Evolutionary conservation across 108 stramenopile genomes (phyloP).

Genomic region (Asterionellopsis glacialis): DNA sequence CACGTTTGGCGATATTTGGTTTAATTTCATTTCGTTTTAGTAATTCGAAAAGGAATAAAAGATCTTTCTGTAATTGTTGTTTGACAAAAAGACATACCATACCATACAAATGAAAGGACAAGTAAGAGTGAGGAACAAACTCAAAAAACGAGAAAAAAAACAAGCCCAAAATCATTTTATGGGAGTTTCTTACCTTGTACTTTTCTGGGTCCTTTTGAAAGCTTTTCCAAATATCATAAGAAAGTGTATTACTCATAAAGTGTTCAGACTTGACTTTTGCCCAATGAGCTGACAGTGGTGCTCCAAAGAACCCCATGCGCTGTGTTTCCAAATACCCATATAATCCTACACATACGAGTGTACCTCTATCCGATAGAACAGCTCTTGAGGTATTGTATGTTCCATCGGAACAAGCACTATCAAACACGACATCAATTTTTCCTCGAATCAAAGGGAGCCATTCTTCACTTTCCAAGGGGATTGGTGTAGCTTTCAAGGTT

Average conservation of each 20-base stretch:
- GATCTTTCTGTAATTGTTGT: constrained; percentile 30
- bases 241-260: constrained; percentile 40
- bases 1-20: constrained; percentile 52
- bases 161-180: not conserved
- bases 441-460: constrained; percentile 46
- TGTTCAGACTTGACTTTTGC: constrained; percentile 39
- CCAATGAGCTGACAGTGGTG: constrained; percentile 37
- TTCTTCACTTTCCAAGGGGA: constrained; percentile 31
- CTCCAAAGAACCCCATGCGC: constrained; percentile 31
- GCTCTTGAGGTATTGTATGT: constrained; percentile 29
- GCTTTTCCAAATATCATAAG: constrained; percentile 36
- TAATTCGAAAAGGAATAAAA: constrained; percentile 49
- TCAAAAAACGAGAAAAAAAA: not conserved
- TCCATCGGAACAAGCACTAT: constrained; percentile 46
- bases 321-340: constrained; percentile 25
- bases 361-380: constrained; percentile 40
- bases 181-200: constrained; percentile 20
- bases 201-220: constrained; percentile 31
- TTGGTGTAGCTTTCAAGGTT: constrained; percentile 42
- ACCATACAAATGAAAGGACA: not conserved
- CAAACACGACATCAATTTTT: constrained; percentile 64
- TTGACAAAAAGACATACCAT: too few species aligned
- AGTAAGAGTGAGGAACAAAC: not conserved
- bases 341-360: constrained; percentile 45
- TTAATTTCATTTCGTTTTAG: constrained; percentile 44